Evolutionary conservation across 1,139 yeast species (phyloP).

Genomic region (Lodderomyces metapsilosis): DNA sequence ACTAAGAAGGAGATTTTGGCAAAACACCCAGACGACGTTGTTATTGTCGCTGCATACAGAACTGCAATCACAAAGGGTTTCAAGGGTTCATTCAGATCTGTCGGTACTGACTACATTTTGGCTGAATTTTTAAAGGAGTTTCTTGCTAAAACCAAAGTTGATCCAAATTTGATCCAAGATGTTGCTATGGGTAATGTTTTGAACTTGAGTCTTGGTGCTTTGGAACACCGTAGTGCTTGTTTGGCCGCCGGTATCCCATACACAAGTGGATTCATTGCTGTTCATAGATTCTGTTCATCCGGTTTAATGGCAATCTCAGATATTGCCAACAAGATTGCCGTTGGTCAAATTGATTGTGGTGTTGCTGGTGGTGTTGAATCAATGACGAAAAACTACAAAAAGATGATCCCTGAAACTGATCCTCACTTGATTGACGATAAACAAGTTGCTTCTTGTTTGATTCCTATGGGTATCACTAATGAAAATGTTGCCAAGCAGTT

Average conservation of each 20-base stretch:
- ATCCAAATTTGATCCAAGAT: conserved; percentile 70
- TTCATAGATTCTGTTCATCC: conserved; percentile 93
- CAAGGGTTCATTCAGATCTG: conserved; percentile 75
- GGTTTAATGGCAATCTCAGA: conserved; percentile 89
- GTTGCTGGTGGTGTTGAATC: conserved; percentile 92
- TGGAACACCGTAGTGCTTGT: conserved; percentile 81
- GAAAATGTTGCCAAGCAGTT: conserved; percentile 48
- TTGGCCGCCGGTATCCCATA: conserved; percentile 51
- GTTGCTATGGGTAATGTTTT: conserved; percentile 86
- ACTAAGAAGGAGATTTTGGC: conserved; percentile 1
- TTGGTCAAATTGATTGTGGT: conserved; percentile 90
- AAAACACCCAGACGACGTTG: conserved; percentile 82
- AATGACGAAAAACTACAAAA: conserved; percentile 82
- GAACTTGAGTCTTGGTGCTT: conserved; percentile 88
- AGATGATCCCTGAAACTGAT: conserved; percentile 64
- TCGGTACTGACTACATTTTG: conserved; percentile 71
- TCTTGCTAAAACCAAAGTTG: conserved; percentile 57
- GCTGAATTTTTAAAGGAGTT: conserved; percentile 62
- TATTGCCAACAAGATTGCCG: conserved; percentile 80
- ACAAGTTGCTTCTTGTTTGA: conserved; percentile 33
- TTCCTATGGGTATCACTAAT: conserved; percentile 78
- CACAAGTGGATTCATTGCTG: conserved; percentile 71
- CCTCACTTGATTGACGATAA: conserved; percentile 32
- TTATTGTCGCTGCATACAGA: conserved; percentile 83
- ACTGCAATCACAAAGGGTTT: conserved; percentile 88